Percentiles rank a stretch among this genome's conserved stretches.
phyloP scores from a whole-genome alignment of 164 flowering plant species.

The Magnolia officinalis region DNA sequence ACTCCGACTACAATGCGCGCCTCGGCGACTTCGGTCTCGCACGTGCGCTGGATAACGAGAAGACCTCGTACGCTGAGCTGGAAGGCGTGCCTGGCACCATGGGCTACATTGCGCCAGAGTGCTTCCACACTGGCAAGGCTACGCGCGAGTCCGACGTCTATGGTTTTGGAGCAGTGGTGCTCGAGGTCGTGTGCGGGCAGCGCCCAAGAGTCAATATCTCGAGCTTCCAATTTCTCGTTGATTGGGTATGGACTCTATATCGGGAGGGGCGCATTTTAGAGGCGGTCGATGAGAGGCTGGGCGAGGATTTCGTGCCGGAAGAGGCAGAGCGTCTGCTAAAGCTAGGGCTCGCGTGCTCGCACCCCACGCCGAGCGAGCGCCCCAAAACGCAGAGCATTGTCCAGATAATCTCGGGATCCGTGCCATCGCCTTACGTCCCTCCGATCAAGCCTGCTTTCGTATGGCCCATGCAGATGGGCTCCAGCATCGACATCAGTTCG shows the following conservation, averaged over 20 bases:
- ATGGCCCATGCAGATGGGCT: conserved; percentile 41
- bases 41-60: conserved; percentile 20
- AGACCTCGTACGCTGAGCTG: conserved; percentile 23
- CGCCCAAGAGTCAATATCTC: conserved; percentile 38
- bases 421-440: conserved; percentile 44
- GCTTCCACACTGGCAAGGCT: conserved; percentile 66
- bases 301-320: conserved; percentile 28
- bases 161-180: conserved; percentile 63
- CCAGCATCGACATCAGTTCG: conserved; percentile 10
- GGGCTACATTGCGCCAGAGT: conserved; percentile 74
- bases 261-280: conserved; percentile 51
- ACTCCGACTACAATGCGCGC: conserved; percentile 24
- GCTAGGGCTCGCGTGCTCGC: conserved; percentile 69
- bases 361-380: conserved; percentile 53
- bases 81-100: conserved; percentile 47
- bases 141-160: conserved; percentile 61
- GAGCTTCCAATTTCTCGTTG: conserved; percentile 35
- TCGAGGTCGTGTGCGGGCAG: conserved; percentile 61
- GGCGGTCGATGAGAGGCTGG: conserved; percentile 47
- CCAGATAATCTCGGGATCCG: conserved; percentile 46
- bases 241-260: conserved; percentile 69
- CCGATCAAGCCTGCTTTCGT: conserved; percentile 56
- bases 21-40: conserved; percentile 31
- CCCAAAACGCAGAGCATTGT: conserved; percentile 45
- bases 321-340: conserved; percentile 50